Evolutionary conservation across 768 basidiomycete species (phyloP).

Genomic region (Pisolithus sp.): DNA sequence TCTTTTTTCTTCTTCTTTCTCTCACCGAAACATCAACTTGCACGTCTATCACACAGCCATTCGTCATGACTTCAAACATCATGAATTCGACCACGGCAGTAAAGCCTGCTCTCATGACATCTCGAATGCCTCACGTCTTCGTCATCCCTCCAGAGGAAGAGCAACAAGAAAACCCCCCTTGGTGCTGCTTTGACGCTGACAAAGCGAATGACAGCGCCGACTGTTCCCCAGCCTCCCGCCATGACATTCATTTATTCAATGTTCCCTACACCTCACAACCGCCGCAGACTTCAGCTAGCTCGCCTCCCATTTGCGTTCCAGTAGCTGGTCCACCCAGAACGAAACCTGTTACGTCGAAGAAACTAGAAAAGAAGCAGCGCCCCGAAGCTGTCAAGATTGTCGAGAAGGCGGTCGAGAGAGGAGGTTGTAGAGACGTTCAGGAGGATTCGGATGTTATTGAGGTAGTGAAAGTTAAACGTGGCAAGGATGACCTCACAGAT

Average conservation of each 20-base stretch:
- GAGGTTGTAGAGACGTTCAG: slow-evolving; percentile 31
- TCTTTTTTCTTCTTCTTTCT: slow-evolving; percentile 6
- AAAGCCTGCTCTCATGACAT: neutral
- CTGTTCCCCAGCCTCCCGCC: slow-evolving; percentile 8
- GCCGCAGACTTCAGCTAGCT: slow-evolving; percentile 2
- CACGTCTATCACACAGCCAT: neutral
- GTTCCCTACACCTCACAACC: slow-evolving; percentile 21
- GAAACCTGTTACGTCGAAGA: slow-evolving; percentile 10
- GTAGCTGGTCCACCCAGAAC: slow-evolving; percentile 7
- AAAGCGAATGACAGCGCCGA: slow-evolving; percentile 17
- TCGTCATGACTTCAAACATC: slow-evolving; percentile 11
- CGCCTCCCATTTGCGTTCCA: slow-evolving; percentile 4
- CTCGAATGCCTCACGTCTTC: slow-evolving; percentile 43
- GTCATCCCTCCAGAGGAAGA: slow-evolving; percentile 58
- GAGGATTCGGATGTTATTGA: slow-evolving; percentile 50
- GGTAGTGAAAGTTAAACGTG: slow-evolving; percentile 50
- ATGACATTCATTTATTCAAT: slow-evolving; percentile 30
- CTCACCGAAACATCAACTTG: no score
- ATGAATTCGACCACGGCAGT: slow-evolving; percentile 8
- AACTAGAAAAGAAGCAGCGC: slow-evolving; percentile 26
- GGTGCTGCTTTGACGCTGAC: slow-evolving; percentile 53
- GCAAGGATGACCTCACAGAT: slow-evolving; percentile 17
- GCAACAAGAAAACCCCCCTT: slow-evolving; percentile 37
- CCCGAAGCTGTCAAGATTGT: slow-evolving; percentile 22
- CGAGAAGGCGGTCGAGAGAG: slow-evolving; percentile 12